Base-by-base conservation (phyloP, 2,329 filamentous ascomycete species). In the Catunica adiposa region DNA sequence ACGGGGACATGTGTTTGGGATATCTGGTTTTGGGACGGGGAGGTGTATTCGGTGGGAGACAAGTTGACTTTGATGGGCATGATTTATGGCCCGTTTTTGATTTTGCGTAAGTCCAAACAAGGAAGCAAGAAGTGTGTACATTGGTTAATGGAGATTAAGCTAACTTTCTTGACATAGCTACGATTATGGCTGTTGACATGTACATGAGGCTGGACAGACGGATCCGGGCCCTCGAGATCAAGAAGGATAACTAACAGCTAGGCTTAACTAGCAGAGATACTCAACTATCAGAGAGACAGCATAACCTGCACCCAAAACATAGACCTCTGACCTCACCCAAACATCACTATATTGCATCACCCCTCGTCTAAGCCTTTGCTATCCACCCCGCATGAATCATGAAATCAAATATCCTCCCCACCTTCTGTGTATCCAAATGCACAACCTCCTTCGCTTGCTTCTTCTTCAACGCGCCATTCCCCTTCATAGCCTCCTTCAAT, bases 371-470 rank as follows among this genome's bases (percentile, higher is more conserved):
- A 38, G 83, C 85, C 72, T 94, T 92, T 31, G 82, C 84, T 59
- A 97, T 83, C 89, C 90, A 97, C 2, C 90, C 92, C 56, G 82
- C 83, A 65, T 89, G 86, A 60, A 94, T 86, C 71, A 96, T 89
- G 66, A 96, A 97, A 67, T 97, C 92, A 69, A 90, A 96, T 57
- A 97, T 80, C 61, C 87, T 78, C 17, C 84, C 83, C 0, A 86
- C 84, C 67, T 96, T 97, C 60, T 85, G 84, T 8, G 81, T 79
- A 64, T 97, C 90, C 54, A 97, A 77, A 66, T 82, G 70, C 65
- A 85, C 89, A 25, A 97, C 83, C 64, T 94, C 86, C 65, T 84
- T 86, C 1, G 89, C 89, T 62, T 90, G 83, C 70, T 96, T 97
- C 76, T 92, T 95, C 74, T 95, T 97, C 6, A 98, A 70, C 11